These are phyloP conservation scores for Luffa aegyptiaca DNA, from an alignment of 306 rosid genomes.

Conservation along the genomic window DNA sequence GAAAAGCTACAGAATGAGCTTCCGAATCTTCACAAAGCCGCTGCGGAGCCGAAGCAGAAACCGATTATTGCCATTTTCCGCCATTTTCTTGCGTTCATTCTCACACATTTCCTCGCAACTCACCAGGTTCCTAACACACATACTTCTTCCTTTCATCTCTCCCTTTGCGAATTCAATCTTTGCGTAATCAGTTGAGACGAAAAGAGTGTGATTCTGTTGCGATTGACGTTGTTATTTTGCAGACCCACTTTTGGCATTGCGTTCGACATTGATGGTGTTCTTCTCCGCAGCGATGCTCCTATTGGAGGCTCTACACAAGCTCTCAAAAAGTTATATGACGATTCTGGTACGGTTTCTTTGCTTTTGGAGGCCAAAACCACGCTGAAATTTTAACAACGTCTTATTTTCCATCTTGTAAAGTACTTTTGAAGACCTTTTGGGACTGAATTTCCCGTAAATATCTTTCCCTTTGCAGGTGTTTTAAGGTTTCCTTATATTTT, in stretches of 20 bases:
- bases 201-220: not conserved
- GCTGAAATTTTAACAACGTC: not conserved
- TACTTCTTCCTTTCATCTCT: not conserved
- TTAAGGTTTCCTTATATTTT: constrained; percentile 58
- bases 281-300: constrained; percentile 58
- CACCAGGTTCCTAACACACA: constrained; percentile 25
- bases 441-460: not conserved
- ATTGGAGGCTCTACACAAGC: constrained; percentile 76
- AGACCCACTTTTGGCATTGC: constrained; percentile 67
- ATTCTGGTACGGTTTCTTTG: constrained; percentile 29
- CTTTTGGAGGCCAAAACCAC: not conserved
- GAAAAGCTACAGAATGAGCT: constrained; percentile 28
- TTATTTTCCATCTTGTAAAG: not conserved
- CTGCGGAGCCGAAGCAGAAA: constrained; percentile 16
- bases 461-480: constrained; percentile 36
- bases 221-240: not conserved
- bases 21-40: constrained; percentile 34
- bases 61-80: constrained; percentile 10
- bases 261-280: constrained; percentile 93
- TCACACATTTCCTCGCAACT: constrained; percentile 36
- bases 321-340: constrained; percentile 40
- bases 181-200: not conserved
- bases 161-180: not conserved
- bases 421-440: not conserved
- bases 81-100: constrained; percentile 27